A percentile compares a stretch with the other conserved stretches of the same genome.
Conservation (phyloP, 805 yeast genomes). For the Ogataea paraovalis region DNA sequence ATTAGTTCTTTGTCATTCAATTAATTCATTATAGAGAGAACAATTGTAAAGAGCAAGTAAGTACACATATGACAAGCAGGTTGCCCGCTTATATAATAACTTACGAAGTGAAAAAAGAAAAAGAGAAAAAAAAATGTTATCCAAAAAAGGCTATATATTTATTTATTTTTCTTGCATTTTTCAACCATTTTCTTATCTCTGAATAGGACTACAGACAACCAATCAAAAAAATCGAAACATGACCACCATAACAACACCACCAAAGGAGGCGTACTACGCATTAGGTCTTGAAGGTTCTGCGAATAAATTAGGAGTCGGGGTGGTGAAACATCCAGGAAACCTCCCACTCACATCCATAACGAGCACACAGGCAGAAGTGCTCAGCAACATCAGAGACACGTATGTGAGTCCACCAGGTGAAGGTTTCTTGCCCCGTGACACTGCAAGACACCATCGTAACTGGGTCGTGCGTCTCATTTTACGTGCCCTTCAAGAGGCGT, state of each 20-base stretch:
- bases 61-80: too few species aligned
- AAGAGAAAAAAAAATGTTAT: too few species aligned
- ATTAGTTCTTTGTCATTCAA: too few species aligned
- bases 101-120: too few species aligned
- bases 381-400: conserved; percentile 92
- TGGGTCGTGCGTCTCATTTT: conserved; percentile 80
- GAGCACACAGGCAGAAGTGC: conserved; percentile 63
- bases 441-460: conserved; percentile 93
- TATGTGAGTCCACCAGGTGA: conserved; percentile 97
- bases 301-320: conserved; percentile 91
- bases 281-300: conserved; percentile 97
- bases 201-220: too few species aligned
- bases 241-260: conserved; percentile 35
- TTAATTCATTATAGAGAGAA: too few species aligned
- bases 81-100: too few species aligned
- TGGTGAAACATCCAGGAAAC: conserved; percentile 56
- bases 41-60: too few species aligned
- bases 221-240: conserved; percentile 4
- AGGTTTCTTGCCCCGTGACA: conserved; percentile 94
- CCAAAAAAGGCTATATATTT: too few species aligned
- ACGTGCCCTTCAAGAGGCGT: background rate
- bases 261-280: conserved; percentile 52
- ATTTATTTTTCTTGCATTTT: too few species aligned
- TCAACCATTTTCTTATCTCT: too few species aligned
- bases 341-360: conserved; percentile 34